Evolutionary conservation across 768 basidiomycete species (phyloP).

Genomic region (Boletales sp.): DNA sequence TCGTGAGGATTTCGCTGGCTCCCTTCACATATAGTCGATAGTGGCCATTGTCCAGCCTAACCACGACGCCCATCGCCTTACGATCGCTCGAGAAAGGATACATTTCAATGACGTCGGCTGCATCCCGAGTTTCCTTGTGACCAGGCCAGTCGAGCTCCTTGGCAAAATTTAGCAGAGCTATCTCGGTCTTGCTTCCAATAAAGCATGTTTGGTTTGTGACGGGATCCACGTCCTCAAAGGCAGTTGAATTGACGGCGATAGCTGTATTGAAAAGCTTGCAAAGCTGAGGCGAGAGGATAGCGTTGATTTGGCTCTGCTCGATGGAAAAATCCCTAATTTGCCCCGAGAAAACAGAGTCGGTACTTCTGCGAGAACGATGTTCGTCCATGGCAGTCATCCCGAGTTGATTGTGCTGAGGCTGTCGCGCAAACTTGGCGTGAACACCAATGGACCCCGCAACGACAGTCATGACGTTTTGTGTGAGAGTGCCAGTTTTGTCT

Average conservation of each 20-base stretch:
- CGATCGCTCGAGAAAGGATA: constrained; percentile 91
- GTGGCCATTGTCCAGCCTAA: constrained; percentile 48
- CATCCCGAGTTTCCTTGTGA: constrained; percentile 65
- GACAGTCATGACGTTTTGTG: constrained; percentile 92
- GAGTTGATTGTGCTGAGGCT: constrained; percentile 64
- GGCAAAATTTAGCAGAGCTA: constrained; percentile 82
- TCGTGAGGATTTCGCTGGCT: constrained; percentile 89
- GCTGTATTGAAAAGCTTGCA: constrained; percentile 74
- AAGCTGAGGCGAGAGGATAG: constrained; percentile 57
- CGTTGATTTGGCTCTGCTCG: constrained; percentile 70
- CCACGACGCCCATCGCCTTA: constrained; percentile 92
- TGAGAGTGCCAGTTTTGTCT: constrained; percentile 96
- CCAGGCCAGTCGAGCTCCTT: constrained; percentile 75
- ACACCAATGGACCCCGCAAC: constrained; percentile 95
- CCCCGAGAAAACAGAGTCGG: constrained; percentile 33
- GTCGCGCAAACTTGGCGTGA: constrained; percentile 88
- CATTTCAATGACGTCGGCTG: constrained; percentile 69
- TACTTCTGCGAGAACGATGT: constrained; percentile 27
- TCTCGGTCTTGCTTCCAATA: constrained; percentile 94
- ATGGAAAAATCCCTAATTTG: constrained; percentile 78
- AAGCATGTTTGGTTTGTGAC: constrained; percentile 60
- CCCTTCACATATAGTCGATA: constrained; percentile 86
- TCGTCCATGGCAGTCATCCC: constrained; percentile 71
- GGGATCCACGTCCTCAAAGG: constrained; percentile 78
- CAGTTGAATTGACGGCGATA: constrained; percentile 90